phyloP scores from a whole-genome alignment of 2,329 filamentous ascomycete species.

The Apiospora arundinis region DNA sequence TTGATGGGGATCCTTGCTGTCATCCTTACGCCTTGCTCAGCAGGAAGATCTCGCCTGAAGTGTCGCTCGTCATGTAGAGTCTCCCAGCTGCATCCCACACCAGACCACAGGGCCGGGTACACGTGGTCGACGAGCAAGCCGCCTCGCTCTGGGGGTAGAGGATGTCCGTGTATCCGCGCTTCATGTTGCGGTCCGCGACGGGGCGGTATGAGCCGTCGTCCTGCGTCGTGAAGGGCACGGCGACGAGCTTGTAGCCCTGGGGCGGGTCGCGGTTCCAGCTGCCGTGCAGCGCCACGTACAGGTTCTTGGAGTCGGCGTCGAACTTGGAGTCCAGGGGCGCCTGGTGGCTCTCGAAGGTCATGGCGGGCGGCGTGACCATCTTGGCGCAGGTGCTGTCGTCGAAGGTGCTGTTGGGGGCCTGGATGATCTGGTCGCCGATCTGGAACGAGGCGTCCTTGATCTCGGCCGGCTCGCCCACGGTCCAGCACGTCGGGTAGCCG shows the following conservation, averaged over 20 bases:
- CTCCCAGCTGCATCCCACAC: slow-evolving; percentile 48
- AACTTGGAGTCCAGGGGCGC: slow-evolving; percentile 71
- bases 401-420: slow-evolving; percentile 35
- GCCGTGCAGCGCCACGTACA: slow-evolving; percentile 68
- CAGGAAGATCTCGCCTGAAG: slow-evolving; percentile 54
- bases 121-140: slow-evolving; percentile 50
- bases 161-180: slow-evolving; percentile 52
- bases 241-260: slow-evolving; percentile 45
- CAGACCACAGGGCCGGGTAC: slow-evolving; percentile 59
- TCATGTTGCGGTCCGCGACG: slow-evolving; percentile 41
- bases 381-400: slow-evolving; percentile 34
- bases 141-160: slow-evolving; percentile 54
- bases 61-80: slow-evolving; percentile 60
- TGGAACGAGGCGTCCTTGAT: slow-evolving; percentile 40
- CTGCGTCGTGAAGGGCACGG: slow-evolving; percentile 43
- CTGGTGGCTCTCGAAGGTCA: slow-evolving; percentile 63
- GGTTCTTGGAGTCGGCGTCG: slow-evolving; percentile 58
- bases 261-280: slow-evolving; percentile 53
- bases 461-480: slow-evolving; percentile 47
- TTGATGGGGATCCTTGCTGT: background rate
- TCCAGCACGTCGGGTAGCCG: slow-evolving; percentile 61
- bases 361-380: slow-evolving; percentile 44
- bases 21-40: slow-evolving; percentile 30
- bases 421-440: slow-evolving; percentile 42
- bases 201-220: slow-evolving; percentile 35